phyloP scores from a whole-genome alignment of 176 grass and related monocot species.

The Poa annua region DNA sequence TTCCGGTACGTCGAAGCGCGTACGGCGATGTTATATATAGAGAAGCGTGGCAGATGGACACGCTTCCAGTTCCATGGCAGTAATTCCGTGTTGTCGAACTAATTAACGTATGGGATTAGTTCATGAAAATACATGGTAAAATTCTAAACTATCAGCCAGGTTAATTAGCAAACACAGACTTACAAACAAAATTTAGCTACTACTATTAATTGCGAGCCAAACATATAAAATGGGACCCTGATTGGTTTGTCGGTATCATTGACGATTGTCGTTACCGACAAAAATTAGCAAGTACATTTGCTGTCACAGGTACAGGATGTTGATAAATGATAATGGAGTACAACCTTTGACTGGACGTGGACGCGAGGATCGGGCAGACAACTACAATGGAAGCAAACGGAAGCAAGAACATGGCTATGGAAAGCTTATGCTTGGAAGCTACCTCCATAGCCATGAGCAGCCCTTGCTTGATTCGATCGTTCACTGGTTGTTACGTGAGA shows the following conservation, averaged over 20 bases:
- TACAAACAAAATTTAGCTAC: background rate
- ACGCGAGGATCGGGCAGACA: background rate
- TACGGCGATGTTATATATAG: background rate
- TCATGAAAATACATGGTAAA: too few species aligned
- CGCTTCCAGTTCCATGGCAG: background rate
- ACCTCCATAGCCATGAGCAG: background rate
- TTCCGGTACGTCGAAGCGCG: conserved; percentile 9
- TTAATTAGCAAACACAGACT: too few species aligned
- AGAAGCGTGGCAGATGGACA: conserved; percentile 6
- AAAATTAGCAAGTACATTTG: background rate
- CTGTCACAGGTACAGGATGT: background rate
- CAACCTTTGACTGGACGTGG: background rate
- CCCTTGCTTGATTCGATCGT: background rate
- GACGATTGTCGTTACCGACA: background rate
- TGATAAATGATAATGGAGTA: background rate
- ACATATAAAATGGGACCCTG: background rate
- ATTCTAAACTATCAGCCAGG: too few species aligned
- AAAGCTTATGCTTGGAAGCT: conserved; percentile 42
- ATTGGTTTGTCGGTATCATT: background rate
- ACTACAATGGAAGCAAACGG: background rate
- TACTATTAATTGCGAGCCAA: too few species aligned
- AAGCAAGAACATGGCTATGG: conserved; percentile 15
- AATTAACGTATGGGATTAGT: background rate
- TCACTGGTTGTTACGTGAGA: conserved; percentile 8
- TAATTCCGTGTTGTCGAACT: background rate